Conservation (phyloP, 1,284 basidiomycete species). For the Microstroma glucosiphilum region DNA sequence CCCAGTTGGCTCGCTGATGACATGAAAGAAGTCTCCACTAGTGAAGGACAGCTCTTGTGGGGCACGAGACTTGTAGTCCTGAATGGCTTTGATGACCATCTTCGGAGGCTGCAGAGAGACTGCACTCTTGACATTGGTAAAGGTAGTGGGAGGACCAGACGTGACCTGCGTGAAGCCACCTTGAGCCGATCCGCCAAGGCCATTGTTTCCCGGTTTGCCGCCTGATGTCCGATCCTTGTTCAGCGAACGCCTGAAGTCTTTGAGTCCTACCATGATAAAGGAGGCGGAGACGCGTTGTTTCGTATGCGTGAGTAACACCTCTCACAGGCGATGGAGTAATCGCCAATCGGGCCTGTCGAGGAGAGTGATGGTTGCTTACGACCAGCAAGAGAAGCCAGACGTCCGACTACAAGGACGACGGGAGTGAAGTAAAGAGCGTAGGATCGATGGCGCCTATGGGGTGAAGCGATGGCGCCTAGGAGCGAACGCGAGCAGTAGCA, state of each 20-base stretch:
- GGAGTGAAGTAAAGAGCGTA: too few relatives aligned
- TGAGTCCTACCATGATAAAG: slow-evolving; percentile 40
- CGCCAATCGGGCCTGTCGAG: too few relatives aligned
- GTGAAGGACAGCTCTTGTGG: slow-evolving; percentile 84
- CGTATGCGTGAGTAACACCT: too few relatives aligned
- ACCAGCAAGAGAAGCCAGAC: too few relatives aligned
- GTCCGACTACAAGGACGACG: too few relatives aligned
- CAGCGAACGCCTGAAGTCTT: slow-evolving; percentile 43
- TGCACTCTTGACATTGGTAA: slow-evolving; percentile 31
- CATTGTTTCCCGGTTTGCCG: slow-evolving; percentile 17
- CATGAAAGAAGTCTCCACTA: slow-evolving; percentile 97
- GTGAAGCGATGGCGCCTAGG: too few relatives aligned
- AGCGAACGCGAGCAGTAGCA: too few relatives aligned
- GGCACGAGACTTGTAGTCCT: slow-evolving; percentile 64
- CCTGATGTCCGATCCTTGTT: slow-evolving; percentile 38
- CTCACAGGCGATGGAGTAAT: too few relatives aligned
- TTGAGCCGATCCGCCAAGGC: background rate
- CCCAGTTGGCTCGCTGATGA: slow-evolving; percentile 59
- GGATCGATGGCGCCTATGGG: too few relatives aligned
- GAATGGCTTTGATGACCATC: slow-evolving; percentile 85
- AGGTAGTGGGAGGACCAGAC: slow-evolving; percentile 17
- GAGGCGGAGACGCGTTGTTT: too few relatives aligned
- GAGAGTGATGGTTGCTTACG: too few relatives aligned
- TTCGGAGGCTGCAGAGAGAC: slow-evolving; percentile 63
- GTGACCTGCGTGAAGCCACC: slow-evolving; percentile 7